These are phyloP conservation scores for Orychophragmus violaceus DNA, from an alignment of 345 rosid species.

Conservation along the genomic window DNA sequence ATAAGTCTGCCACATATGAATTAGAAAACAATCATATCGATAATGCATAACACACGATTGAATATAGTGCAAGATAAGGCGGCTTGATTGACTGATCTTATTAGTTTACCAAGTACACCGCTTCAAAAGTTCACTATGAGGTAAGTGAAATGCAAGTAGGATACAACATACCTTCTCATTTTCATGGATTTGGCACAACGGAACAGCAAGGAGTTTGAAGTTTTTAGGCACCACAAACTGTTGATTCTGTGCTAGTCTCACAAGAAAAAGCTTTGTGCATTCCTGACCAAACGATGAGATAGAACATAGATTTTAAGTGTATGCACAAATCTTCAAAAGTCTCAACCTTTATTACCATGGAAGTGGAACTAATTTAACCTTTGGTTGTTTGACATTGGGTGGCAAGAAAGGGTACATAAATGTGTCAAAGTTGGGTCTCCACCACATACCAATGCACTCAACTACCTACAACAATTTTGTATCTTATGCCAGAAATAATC, in stretches of 20 bases:
- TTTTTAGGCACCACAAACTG: conserved; percentile 73
- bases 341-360: background rate
- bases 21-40: background rate
- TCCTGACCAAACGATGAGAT: conserved; percentile 40
- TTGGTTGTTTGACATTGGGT: conserved; percentile 54
- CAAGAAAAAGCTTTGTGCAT: too few species aligned
- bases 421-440: conserved; percentile 81
- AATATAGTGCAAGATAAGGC: too few species aligned
- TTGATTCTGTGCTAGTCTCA: conserved; percentile 56
- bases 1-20: conserved; percentile 49
- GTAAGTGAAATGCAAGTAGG: too few species aligned
- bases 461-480: conserved; percentile 53
- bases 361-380: conserved; percentile 40
- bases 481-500: too few species aligned
- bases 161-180: conserved; percentile 45
- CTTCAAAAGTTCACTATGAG: too few species aligned
- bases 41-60: background rate
- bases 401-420: conserved; percentile 56
- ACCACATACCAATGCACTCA: conserved; percentile 87
- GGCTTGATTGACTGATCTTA: too few species aligned
- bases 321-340: background rate
- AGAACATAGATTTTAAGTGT: background rate
- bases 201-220: conserved; percentile 80
- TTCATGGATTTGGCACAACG: conserved; percentile 66
- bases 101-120: too few species aligned